These are phyloP conservation scores for Acacia concinna DNA, from an alignment of 331 rosid genomes.

Conservation along the genomic window DNA sequence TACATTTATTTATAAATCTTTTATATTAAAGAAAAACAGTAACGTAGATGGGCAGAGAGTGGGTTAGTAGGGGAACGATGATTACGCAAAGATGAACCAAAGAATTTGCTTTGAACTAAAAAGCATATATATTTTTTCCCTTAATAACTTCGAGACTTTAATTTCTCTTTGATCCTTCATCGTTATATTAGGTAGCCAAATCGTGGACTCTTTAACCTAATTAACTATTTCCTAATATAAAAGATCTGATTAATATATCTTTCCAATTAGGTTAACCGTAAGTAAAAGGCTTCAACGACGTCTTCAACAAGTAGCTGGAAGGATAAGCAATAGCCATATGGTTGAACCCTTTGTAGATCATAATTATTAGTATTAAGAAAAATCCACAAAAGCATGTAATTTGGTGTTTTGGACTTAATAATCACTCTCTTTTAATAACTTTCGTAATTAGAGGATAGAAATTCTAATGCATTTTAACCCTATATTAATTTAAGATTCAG, in stretches of 20 bases:
- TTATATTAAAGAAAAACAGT: not conserved
- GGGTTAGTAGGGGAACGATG: not conserved
- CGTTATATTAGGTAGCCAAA: not conserved
- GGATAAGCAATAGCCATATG: not conserved
- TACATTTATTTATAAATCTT: not conserved
- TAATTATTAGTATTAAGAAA: not conserved
- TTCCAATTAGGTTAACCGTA: not conserved
- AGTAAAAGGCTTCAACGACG: not conserved
- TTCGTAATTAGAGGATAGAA: not conserved
- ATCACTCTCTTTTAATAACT: not conserved
- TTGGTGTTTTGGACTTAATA: not conserved
- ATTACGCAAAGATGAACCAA: not conserved
- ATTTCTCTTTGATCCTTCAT: not conserved
- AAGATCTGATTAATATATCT: not conserved
- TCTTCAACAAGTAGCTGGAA: not conserved
- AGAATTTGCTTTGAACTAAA: not conserved
- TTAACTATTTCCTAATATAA: not conserved
- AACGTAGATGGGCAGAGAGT: not conserved
- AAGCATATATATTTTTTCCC: not conserved
- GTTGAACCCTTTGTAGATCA: not conserved
- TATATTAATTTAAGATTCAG: not conserved
- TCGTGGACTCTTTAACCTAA: not conserved
- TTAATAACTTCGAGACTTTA: not conserved
- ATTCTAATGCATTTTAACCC: not conserved
- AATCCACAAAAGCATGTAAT: too few relatives aligned